phyloP scores from a whole-genome alignment of 1,139 yeast species.

The Diutina sp. region DNA sequence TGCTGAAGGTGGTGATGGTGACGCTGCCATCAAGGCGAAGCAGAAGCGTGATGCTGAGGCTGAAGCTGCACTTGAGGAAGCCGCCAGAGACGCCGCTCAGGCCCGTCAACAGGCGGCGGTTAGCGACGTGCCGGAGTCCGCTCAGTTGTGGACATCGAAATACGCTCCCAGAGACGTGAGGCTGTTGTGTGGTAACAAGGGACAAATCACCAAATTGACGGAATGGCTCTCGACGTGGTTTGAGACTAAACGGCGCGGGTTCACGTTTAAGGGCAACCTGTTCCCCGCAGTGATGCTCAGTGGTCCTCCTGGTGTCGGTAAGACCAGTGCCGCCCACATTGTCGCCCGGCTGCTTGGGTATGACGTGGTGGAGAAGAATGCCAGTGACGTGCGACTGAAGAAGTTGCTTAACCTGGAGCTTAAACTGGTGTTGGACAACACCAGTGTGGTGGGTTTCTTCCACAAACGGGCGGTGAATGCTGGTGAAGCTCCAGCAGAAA shows the following conservation, averaged over 20 bases:
- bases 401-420: conserved; percentile 55
- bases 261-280: conserved; percentile 49
- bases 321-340: conserved; percentile 69
- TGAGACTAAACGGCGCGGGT: conserved; percentile 37
- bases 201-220: conserved; percentile 50
- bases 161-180: conserved; percentile 70
- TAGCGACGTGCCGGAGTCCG: conserved; percentile 8
- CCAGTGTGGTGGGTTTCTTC: conserved; percentile 75
- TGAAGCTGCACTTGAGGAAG: conserved; percentile 35
- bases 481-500: conserved; percentile 10
- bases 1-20: conserved; percentile 81
- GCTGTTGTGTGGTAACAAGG: conserved; percentile 88
- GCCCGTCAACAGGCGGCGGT: conserved; percentile 6
- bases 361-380: conserved; percentile 66
- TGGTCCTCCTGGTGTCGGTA: conserved; percentile 82
- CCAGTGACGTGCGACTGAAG: conserved; percentile 85
- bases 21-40: conserved; percentile 59
- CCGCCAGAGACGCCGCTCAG: conserved; percentile 15
- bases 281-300: conserved; percentile 76
- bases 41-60: conserved; percentile 61
- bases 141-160: conserved; percentile 71
- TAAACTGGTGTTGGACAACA: conserved; percentile 62
- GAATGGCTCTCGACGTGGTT: conserved; percentile 80
- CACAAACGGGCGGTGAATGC: conserved; percentile 12
- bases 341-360: conserved; percentile 57